phyloP scores from a whole-genome alignment of 495 filamentous ascomycete genomes.

The Podospora pseudopauciseta region DNA sequence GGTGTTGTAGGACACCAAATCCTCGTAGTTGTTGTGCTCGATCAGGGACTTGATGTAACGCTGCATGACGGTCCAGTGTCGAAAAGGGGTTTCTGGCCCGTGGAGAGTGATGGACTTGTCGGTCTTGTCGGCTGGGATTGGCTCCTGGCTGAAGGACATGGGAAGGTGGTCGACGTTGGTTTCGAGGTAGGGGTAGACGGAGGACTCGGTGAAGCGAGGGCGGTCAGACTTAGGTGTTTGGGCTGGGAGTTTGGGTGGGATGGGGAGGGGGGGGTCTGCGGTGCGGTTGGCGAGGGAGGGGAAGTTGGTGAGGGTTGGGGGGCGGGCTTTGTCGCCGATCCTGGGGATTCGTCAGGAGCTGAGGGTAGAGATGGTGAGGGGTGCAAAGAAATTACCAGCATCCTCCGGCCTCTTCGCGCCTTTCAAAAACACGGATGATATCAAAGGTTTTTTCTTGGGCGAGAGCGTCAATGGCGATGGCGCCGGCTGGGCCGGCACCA shows the following conservation, averaged over 20 bases:
- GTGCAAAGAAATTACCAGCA: constrained; percentile 45
- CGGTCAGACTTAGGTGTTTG: constrained; percentile 39
- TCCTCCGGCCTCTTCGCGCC: constrained; percentile 55
- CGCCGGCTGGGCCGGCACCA: constrained; percentile 56
- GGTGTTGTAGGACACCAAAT: constrained; percentile 37
- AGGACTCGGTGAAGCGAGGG: constrained; percentile 49
- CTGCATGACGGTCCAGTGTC: constrained; percentile 36
- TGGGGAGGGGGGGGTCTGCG: constrained; percentile 47
- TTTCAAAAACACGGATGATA: constrained; percentile 56
- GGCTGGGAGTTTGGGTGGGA: constrained; percentile 47
- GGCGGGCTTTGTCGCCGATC: constrained; percentile 39
- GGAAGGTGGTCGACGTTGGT: constrained; percentile 40
- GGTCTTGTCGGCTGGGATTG: constrained; percentile 33
- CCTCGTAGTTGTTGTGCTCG: constrained; percentile 33
- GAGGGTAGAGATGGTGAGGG: background rate
- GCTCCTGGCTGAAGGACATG: constrained; percentile 42
- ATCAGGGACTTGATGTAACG: constrained; percentile 34
- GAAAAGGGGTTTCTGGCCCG: constrained; percentile 34
- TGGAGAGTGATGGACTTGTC: constrained; percentile 30
- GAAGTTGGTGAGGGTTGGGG: constrained; percentile 38
- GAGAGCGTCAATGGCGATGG: constrained; percentile 56
- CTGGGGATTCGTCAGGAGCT: constrained; percentile 27
- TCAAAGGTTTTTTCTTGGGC: constrained; percentile 55
- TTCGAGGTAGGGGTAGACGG: constrained; percentile 43
- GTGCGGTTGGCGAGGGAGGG: constrained; percentile 42